Conservation (phyloP, 2,329 filamentous ascomycete genomes). For the Colletotrichum neosansevieriae region DNA sequence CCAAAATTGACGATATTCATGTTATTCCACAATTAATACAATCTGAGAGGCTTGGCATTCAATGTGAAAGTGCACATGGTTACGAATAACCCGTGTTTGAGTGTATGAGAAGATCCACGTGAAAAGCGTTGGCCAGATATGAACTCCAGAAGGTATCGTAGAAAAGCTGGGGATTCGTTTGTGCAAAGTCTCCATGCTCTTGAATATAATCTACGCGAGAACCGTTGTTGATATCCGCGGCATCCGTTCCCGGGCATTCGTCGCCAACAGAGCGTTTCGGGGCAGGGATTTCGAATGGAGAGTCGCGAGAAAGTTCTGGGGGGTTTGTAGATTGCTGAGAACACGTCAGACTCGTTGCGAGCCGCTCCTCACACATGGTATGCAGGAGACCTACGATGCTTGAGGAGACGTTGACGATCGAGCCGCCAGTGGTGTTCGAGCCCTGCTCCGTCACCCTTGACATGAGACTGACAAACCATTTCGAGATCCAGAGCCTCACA, state of each 20-base stretch:
- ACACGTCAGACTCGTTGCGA: background rate
- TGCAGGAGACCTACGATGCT: no score
- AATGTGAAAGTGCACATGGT: background rate
- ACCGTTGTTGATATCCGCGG: background rate
- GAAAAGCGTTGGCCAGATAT: constrained; percentile 10
- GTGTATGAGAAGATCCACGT: constrained; percentile 21
- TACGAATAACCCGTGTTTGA: background rate
- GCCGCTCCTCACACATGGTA: background rate
- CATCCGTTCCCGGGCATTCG: no score
- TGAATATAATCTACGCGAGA: background rate
- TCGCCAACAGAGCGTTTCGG: no score
- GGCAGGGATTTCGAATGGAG: no score
- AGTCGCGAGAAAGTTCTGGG: no score
- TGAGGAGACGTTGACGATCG: constrained; percentile 12
- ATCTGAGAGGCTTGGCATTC: background rate
- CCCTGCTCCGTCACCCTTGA: constrained; percentile 25
- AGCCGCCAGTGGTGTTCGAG: background rate
- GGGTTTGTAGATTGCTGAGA: background rate
- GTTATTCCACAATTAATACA: background rate
- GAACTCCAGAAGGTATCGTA: constrained; percentile 22
- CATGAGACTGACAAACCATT: constrained; percentile 21
- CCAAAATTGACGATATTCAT: no score
- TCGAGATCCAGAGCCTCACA: constrained; percentile 21
- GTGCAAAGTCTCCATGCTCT: background rate
- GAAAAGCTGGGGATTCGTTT: constrained; percentile 12